Percentiles rank a stretch among this genome's conserved stretches.
phyloP scores from a whole-genome alignment of 371 early-diverging fungal species.

The Apophysomyces ossiformis region DNA sequence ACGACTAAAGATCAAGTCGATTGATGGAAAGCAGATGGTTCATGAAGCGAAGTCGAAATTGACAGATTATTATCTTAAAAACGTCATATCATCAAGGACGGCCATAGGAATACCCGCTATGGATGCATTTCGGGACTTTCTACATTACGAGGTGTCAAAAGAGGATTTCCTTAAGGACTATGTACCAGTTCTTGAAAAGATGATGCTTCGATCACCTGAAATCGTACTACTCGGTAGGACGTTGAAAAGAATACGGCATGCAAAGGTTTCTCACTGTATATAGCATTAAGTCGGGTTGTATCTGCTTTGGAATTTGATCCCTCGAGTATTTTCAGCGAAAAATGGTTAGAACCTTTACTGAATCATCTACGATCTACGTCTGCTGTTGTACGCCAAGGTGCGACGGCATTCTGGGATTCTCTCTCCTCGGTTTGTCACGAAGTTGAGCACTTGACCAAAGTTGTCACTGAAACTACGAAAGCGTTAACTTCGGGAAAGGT shows the following conservation, averaged over 20 bases:
- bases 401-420: constrained; percentile 60
- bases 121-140: constrained; percentile 65
- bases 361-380: constrained; percentile 74
- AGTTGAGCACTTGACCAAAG: constrained; percentile 52
- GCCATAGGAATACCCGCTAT: constrained; percentile 55
- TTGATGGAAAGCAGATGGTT: constrained; percentile 38
- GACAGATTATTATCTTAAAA: constrained; percentile 67
- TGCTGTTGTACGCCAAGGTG: constrained; percentile 60
- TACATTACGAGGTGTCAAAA: constrained; percentile 53
- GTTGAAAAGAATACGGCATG: background rate
- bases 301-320: constrained; percentile 66
- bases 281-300: constrained; percentile 56
- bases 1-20: constrained; percentile 45
- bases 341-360: constrained; percentile 69
- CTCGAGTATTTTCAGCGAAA: constrained; percentile 61
- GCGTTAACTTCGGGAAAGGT: constrained; percentile 61
- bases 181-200: constrained; percentile 68
- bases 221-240: constrained; percentile 68
- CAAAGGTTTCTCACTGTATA: constrained; percentile 11
- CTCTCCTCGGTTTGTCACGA: constrained; percentile 56
- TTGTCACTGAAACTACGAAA: constrained; percentile 66
- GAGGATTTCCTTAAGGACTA: constrained; percentile 57
- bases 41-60: constrained; percentile 50
- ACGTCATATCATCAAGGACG: constrained; percentile 61
- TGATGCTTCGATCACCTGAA: constrained; percentile 90